phyloP scores from a whole-genome alignment of 345 rosid genomes.

The Heritiera littoralis region DNA sequence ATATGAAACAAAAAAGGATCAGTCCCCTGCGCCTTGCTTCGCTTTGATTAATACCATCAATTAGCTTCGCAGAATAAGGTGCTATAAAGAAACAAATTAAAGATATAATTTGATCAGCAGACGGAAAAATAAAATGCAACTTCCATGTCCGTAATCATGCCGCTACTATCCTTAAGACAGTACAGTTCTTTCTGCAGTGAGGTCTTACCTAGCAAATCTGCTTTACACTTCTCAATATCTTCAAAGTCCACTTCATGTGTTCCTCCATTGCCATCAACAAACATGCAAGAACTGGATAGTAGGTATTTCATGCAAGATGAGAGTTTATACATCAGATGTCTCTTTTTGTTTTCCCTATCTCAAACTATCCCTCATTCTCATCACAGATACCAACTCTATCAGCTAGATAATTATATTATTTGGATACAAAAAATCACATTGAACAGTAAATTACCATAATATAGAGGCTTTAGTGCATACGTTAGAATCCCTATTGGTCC shows the following conservation, averaged over 20 bases:
- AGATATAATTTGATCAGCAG: slow-evolving; percentile 13
- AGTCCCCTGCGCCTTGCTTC: slow-evolving; percentile 80
- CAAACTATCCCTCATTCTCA: not conserved
- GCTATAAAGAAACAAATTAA: slow-evolving; percentile 41
- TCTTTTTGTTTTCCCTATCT: not conserved
- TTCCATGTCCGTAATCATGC: not conserved
- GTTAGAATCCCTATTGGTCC: not conserved
- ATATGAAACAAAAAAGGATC: slow-evolving; percentile 68
- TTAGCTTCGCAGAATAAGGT: slow-evolving; percentile 61
- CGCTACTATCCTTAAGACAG: not conserved
- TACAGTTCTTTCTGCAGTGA: not conserved
- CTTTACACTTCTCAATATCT: slow-evolving; percentile 52
- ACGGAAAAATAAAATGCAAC: not conserved
- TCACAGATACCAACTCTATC: not conserved
- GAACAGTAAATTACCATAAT: not conserved
- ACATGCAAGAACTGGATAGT: slow-evolving; percentile 67
- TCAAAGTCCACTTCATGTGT: slow-evolving; percentile 60
- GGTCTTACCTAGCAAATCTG: slow-evolving; percentile 65
- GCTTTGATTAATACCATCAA: slow-evolving; percentile 85
- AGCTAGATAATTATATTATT: not conserved
- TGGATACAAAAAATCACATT: not conserved
- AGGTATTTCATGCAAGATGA: slow-evolving; percentile 22
- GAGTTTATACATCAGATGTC: not conserved
- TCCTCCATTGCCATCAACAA: slow-evolving; percentile 54
- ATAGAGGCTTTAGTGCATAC: not conserved